Evolutionary conservation across 768 basidiomycete species (phyloP).

Genomic region (Psilocybe tampanensis): DNA sequence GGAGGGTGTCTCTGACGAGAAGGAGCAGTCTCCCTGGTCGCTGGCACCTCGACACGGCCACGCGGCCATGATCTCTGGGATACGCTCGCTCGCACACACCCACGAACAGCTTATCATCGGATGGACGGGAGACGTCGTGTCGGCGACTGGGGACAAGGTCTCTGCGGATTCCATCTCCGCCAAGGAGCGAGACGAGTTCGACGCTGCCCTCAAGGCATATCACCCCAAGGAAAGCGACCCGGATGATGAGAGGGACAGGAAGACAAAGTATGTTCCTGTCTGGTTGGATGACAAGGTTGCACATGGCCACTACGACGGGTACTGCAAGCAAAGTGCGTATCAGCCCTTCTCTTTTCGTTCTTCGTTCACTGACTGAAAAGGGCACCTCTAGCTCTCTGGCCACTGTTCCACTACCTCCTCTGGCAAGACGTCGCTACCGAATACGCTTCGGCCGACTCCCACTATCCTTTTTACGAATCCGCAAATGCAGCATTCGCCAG

Average conservation of each 20-base stretch:
- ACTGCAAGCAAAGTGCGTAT: slow-evolving; percentile 89
- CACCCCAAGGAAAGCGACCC: slow-evolving; percentile 58
- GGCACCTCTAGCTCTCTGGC: slow-evolving; percentile 78
- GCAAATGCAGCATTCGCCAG: slow-evolving; percentile 86
- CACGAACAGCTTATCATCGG: slow-evolving; percentile 93
- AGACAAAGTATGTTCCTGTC: slow-evolving; percentile 82
- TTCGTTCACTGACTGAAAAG: neutral
- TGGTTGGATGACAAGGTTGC: slow-evolving; percentile 90
- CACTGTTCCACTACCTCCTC: slow-evolving; percentile 96
- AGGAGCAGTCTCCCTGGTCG: slow-evolving; percentile 54
- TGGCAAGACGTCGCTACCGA: slow-evolving; percentile 96
- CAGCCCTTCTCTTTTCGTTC: neutral
- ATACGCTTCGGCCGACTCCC: slow-evolving; percentile 80
- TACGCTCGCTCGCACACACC: slow-evolving; percentile 77
- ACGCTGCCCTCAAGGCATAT: slow-evolving; percentile 65
- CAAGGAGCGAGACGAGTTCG: slow-evolving; percentile 67
- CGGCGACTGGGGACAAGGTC: slow-evolving; percentile 39
- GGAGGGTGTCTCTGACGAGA: slow-evolving; percentile 1
- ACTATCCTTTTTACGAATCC: slow-evolving; percentile 80
- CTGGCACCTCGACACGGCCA: slow-evolving; percentile 85
- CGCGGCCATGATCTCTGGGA: slow-evolving; percentile 93
- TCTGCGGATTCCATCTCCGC: slow-evolving; percentile 53
- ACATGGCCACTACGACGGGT: slow-evolving; percentile 95
- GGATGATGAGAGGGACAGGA: slow-evolving; percentile 55
- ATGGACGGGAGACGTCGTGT: slow-evolving; percentile 89